These are phyloP conservation scores for Lachnellula willkommii DNA, from an alignment of 2,329 filamentous ascomycete genomes.

Conservation along the genomic window DNA sequence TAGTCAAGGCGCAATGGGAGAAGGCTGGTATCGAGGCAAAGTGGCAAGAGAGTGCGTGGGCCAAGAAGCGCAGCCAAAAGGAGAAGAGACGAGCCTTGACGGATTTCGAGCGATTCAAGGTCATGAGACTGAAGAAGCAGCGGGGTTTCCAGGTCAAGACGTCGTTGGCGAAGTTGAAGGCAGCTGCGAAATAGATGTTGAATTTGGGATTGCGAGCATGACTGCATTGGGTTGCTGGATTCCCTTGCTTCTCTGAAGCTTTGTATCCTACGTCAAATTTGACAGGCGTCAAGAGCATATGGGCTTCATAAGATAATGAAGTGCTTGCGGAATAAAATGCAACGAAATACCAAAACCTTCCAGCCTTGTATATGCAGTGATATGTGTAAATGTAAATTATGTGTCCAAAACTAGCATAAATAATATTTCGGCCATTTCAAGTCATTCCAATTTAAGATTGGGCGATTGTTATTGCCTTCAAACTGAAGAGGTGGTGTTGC, in stretches of 20 bases:
- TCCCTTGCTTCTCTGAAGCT: conserved; percentile 54
- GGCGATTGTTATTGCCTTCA: neutral
- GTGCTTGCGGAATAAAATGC: conserved; percentile 16
- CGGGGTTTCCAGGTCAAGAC: conserved; percentile 97
- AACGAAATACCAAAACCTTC: conserved; percentile 17
- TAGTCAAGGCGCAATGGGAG: conserved; percentile 86
- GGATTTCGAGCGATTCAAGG: conserved; percentile 99
- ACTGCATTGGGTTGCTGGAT: conserved; percentile 52
- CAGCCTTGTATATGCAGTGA: neutral
- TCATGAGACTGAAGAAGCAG: conserved; percentile 99
- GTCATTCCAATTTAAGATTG: too few relatives aligned
- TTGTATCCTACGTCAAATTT: conserved; percentile 60
- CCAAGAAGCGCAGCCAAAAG: conserved; percentile 84
- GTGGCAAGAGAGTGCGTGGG: conserved; percentile 88
- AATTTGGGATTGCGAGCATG: conserved; percentile 41
- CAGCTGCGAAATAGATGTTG: conserved; percentile 58
- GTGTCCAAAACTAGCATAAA: neutral
- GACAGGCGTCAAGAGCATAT: conserved; percentile 60
- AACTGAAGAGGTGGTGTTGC: too few relatives aligned
- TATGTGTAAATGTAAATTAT: neutral
- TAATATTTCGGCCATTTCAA: neutral
- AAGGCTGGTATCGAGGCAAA: conserved; percentile 86
- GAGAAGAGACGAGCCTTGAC: conserved; percentile 84
- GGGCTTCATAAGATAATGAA: conserved; percentile 48
- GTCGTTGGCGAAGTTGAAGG: conserved; percentile 88